Percentiles rank a stretch among this genome's conserved stretches.
Evolutionary conservation across 306 rosid genomes (phyloP).

Genomic region (Prosopis cineraria): DNA sequence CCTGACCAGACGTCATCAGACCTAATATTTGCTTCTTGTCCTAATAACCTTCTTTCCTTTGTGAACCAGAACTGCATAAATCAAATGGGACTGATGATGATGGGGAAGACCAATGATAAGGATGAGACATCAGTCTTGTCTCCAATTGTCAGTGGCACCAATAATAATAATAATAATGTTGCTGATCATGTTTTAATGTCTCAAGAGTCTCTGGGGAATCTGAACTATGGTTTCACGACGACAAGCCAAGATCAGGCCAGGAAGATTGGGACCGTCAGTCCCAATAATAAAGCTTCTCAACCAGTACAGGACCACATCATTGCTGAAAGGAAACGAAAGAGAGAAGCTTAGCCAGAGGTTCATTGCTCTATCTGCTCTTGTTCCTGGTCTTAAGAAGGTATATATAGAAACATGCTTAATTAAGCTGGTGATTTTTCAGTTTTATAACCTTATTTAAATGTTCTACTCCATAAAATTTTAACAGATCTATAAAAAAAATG

Average conservation of each 20-base stretch:
- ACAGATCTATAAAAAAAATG: not conserved
- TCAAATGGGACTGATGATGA: constrained; percentile 48
- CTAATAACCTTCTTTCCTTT: constrained; percentile 43
- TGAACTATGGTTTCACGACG: constrained; percentile 38
- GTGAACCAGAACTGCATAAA: constrained; percentile 42
- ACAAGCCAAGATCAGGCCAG: constrained; percentile 43
- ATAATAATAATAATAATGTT: constrained; percentile 16
- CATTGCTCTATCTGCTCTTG: constrained; percentile 84
- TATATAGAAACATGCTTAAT: not conserved
- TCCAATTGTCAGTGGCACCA: constrained; percentile 35
- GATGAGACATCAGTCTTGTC: constrained; percentile 43
- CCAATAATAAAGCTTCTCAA: constrained; percentile 55
- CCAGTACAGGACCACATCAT: constrained; percentile 73
- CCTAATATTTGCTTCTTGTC: constrained; percentile 20
- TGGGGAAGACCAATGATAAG: constrained; percentile 50
- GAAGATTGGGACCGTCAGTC: constrained; percentile 39
- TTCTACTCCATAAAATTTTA: not conserved
- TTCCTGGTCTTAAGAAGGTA: constrained; percentile 96
- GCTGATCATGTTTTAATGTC: constrained; percentile 37
- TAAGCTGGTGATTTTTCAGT: not conserved
- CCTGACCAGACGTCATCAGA: constrained; percentile 31
- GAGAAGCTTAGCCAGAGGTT: constrained; percentile 94
- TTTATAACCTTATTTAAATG: not conserved
- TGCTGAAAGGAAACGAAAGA: constrained; percentile 81
- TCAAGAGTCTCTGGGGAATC: not conserved